phyloP scores from a whole-genome alignment of 139 green algal species.

The Picochlorum sp. region DNA sequence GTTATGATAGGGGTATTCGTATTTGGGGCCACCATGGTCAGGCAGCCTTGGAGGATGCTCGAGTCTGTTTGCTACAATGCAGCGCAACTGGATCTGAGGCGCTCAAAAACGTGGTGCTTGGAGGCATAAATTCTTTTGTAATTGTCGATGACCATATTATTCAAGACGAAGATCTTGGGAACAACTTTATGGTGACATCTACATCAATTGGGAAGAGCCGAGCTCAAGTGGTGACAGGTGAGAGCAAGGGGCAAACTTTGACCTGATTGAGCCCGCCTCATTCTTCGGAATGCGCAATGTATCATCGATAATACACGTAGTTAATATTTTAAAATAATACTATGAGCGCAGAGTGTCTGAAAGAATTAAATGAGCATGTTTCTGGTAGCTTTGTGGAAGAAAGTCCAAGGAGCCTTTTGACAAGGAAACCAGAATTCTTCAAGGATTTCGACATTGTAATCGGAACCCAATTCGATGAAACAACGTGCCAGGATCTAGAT shows the following conservation, averaged over 20 bases:
- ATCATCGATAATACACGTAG: too few species aligned
- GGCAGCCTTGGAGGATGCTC: conserved; percentile 46
- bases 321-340: not conserved
- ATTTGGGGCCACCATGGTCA: conserved; percentile 85
- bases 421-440: conserved; percentile 74
- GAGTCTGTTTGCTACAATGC: conserved; percentile 56
- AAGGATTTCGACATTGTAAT: conserved; percentile 78
- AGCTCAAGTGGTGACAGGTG: conserved; percentile 22
- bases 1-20: conserved; percentile 79
- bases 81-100: conserved; percentile 73
- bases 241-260: not conserved
- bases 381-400: conserved; percentile 73
- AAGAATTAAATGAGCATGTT: conserved; percentile 85
- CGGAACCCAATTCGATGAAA: conserved; percentile 74
- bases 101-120: conserved; percentile 95
- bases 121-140: conserved; percentile 88
- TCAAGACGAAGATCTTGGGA: conserved; percentile 66
- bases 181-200: conserved; percentile 84
- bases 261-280: not conserved
- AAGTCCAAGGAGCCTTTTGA: conserved; percentile 53
- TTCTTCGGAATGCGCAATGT: too few species aligned
- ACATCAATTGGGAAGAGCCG: conserved; percentile 43
- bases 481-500: conserved; percentile 54
- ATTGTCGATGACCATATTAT: conserved; percentile 79
- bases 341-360: conserved; percentile 47